Percentiles rank a stretch among this genome's conserved stretches.
phyloP scores from a whole-genome alignment of 495 filamentous ascomycete species.

The Viridothelium virens region DNA sequence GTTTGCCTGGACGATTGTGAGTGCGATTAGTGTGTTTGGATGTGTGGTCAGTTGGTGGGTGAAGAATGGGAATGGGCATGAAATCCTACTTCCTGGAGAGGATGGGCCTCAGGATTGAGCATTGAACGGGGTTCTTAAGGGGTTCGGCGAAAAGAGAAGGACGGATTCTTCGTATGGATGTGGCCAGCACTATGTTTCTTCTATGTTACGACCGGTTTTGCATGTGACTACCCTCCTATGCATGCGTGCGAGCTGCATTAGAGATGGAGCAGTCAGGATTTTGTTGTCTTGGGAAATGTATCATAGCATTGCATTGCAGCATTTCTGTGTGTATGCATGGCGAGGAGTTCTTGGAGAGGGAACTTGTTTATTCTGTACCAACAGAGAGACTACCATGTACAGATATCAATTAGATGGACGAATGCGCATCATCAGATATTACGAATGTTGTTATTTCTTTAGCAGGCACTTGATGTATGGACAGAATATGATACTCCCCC shows the following conservation, averaged over 20 bases:
- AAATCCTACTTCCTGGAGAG: slow-evolving; percentile 30
- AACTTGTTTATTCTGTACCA: not conserved
- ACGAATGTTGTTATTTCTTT: too few species aligned
- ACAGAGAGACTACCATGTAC: not conserved
- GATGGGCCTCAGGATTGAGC: slow-evolving; percentile 14
- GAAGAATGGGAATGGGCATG: slow-evolving; percentile 30
- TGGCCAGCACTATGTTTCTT: not conserved
- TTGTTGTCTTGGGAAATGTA: not conserved
- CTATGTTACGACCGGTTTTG: not conserved
- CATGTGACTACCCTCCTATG: not conserved
- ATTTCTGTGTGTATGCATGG: not conserved
- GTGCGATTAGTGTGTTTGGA: slow-evolving; percentile 21
- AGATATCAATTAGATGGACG: not conserved
- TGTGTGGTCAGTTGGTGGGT: slow-evolving; percentile 31
- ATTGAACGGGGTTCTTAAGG: not conserved
- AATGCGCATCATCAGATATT: too few species aligned
- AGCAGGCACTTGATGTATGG: too few species aligned
- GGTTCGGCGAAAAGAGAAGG: not conserved
- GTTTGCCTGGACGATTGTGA: slow-evolving; percentile 30
- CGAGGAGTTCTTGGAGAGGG: not conserved
- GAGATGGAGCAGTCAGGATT: not conserved
- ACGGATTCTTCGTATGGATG: not conserved
- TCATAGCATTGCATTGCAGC: not conserved
- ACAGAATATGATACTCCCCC: too few species aligned
- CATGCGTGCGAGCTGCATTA: not conserved